Percentiles rank a stretch among this genome's conserved stretches.
These are phyloP conservation scores for Aspergillus sclerotioniger DNA, from an alignment of 495 filamentous ascomycete species.

Conservation along the genomic window DNA sequence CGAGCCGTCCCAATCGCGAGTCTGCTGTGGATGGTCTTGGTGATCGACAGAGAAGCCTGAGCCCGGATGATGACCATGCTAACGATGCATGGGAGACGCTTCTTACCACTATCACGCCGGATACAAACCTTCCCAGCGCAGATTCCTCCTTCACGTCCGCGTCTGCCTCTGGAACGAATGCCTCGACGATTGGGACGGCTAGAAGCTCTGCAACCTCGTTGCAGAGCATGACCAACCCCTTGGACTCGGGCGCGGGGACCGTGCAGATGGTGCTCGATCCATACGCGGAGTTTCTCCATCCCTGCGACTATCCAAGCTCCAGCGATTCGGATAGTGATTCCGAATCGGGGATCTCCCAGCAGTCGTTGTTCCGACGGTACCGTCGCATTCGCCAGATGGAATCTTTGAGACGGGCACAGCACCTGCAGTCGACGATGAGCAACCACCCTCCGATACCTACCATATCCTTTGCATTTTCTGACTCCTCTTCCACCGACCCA, in stretches of 20 bases:
- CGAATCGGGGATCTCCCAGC: constrained; percentile 26
- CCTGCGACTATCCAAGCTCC: constrained; percentile 41
- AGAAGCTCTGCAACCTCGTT: constrained; percentile 39
- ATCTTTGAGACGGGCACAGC: constrained; percentile 26
- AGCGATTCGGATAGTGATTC: constrained; percentile 36
- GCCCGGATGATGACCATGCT: constrained; percentile 62
- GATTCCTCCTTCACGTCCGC: constrained; percentile 77
- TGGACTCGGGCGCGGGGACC: constrained; percentile 20
- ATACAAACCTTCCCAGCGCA: constrained; percentile 73
- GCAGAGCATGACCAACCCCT: constrained; percentile 24
- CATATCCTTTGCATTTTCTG: constrained; percentile 35
- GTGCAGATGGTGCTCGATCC: constrained; percentile 37
- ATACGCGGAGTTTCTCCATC: constrained; percentile 41
- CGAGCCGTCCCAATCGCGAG: constrained; percentile 22
- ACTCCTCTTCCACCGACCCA: constrained; percentile 27
- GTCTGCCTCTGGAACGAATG: constrained; percentile 45
- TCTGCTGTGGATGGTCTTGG: constrained; percentile 67
- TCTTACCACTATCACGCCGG: constrained; percentile 74
- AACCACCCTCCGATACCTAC: constrained; percentile 40
- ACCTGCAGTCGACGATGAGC: constrained; percentile 36
- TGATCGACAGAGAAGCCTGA: constrained; percentile 77
- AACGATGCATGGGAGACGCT: constrained; percentile 73
- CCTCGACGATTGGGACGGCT: constrained; percentile 25
- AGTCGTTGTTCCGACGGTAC: constrained; percentile 22
- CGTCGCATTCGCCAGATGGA: constrained; percentile 22